These are phyloP conservation scores for Prunus persica DNA, from an alignment of 306 rosid genomes.

Conservation along the genomic window Prunus_persica_NCBIv2 NC_034009.1:32591001-32591500, in stretches of 20 bases:
- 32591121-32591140: conserved; percentile 10
- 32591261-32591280: conserved; percentile 26
- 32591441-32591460: conserved; percentile 31
- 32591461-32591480: neutral
- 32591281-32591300: conserved; percentile 26
- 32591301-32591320: conserved; percentile 19
- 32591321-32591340: conserved; percentile 30
- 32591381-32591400: conserved; percentile 15
- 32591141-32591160: conserved; percentile 28
- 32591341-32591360: conserved; percentile 26
- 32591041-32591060: too few relatives aligned
- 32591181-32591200: conserved; percentile 33
- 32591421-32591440: conserved; percentile 30
- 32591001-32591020: conserved; percentile 35
- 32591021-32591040: conserved; percentile 5
- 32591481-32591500: conserved; percentile 10
- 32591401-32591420: conserved; percentile 36
- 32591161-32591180: conserved; percentile 35
- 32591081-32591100: neutral
- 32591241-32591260: conserved; percentile 23
- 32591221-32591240: conserved; percentile 33
- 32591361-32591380: conserved; percentile 34
- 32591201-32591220: conserved; percentile 27
- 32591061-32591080: too few relatives aligned
- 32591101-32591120: neutral